phyloP scores from a whole-genome alignment of 306 rosid genomes.

The Inga laurina region DNA sequence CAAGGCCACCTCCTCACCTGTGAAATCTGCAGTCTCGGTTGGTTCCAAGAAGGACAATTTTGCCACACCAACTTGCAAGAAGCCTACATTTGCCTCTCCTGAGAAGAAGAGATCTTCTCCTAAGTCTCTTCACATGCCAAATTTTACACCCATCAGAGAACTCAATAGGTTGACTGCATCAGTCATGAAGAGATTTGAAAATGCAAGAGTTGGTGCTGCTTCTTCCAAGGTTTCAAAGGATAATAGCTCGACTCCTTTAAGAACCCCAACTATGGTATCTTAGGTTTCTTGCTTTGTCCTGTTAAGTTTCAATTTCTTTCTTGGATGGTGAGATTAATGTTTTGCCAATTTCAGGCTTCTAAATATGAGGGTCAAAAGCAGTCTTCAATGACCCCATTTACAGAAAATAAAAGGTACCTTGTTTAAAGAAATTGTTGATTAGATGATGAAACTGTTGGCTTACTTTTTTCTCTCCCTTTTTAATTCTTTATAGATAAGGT shows the following conservation, averaged over 20 bases:
- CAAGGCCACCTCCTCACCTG: constrained; percentile 50
- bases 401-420: constrained; percentile 52
- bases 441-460: not conserved
- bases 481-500: not conserved
- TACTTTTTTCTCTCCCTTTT: not conserved
- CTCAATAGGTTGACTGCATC: constrained; percentile 73
- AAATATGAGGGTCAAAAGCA: constrained; percentile 38
- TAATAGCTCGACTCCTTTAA: not conserved
- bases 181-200: constrained; percentile 77
- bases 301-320: not conserved
- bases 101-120: constrained; percentile 70
- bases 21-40: constrained; percentile 45
- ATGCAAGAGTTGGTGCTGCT: constrained; percentile 59
- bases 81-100: constrained; percentile 35
- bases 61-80: constrained; percentile 55
- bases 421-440: not conserved
- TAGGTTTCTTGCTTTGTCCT: not conserved
- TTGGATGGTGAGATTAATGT: not conserved
- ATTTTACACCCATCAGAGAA: constrained; percentile 86
- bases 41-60: constrained; percentile 40
- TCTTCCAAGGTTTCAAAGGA: constrained; percentile 54
- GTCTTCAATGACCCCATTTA: constrained; percentile 46
- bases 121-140: constrained; percentile 57
- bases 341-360: constrained; percentile 38
- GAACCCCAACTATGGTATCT: constrained; percentile 1